A percentile compares a stretch with the other conserved stretches of the same genome.
These are phyloP conservation scores for Penicillium fuscoglaucum DNA, from an alignment of 2,329 filamentous ascomycete species.

Conservation along the genomic window DNA sequence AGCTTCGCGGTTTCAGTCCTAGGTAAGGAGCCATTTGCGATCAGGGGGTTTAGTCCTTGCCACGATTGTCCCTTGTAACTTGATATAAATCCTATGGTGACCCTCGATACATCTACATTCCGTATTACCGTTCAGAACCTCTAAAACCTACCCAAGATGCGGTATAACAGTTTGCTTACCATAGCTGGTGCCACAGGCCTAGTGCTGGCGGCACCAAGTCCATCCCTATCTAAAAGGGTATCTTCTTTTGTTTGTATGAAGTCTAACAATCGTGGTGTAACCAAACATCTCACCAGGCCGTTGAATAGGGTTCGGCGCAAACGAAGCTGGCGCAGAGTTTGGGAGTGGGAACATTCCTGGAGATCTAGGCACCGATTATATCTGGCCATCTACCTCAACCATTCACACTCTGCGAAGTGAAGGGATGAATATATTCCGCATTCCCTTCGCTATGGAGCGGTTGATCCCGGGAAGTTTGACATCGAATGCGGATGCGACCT, in stretches of 20 bases:
- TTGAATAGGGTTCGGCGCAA: conserved; percentile 29
- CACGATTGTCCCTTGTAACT: background rate
- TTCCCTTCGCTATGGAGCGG: conserved; percentile 29
- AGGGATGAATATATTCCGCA: conserved; percentile 30
- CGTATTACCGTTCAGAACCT: background rate
- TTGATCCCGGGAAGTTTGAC: conserved; percentile 22
- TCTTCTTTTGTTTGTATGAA: conserved; percentile 7
- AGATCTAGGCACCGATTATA: conserved; percentile 23
- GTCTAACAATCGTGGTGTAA: background rate
- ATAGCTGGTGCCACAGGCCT: background rate
- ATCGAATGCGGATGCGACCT: conserved; percentile 22
- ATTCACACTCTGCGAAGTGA: conserved; percentile 22
- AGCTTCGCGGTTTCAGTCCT: background rate
- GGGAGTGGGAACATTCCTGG: conserved; percentile 16
- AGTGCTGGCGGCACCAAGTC: background rate
- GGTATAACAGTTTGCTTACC: background rate
- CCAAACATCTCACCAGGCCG: conserved; percentile 3
- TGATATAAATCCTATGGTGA: background rate
- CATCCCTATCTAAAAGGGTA: background rate
- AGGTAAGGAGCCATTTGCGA: background rate
- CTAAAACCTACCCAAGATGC: background rate
- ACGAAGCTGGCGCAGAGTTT: conserved; percentile 21
- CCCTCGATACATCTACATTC: background rate
- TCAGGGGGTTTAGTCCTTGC: background rate
- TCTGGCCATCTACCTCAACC: conserved; percentile 22